Evolutionary conservation across 306 rosid species (phyloP).

Genomic region (Rosa persica): DNA sequence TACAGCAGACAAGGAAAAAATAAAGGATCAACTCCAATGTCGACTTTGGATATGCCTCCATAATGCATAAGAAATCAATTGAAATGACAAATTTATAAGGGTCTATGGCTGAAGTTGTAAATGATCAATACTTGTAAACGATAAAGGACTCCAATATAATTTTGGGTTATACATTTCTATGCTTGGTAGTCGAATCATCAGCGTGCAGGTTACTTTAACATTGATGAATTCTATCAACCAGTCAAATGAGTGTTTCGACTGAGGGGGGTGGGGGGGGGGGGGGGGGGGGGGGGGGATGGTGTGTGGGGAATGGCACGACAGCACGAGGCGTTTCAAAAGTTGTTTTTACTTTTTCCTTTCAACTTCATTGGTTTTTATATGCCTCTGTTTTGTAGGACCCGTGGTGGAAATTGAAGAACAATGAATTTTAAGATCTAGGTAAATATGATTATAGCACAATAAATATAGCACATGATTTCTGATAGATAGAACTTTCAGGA

Average conservation of each 20-base stretch:
- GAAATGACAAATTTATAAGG: neutral
- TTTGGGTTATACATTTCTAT: neutral
- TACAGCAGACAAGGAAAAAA: conserved; percentile 2
- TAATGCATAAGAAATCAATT: neutral
- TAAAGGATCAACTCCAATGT: neutral
- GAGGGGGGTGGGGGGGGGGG: no score
- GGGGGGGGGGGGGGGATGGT: no score
- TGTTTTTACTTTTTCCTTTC: neutral
- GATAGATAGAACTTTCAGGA: neutral
- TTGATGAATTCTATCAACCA: neutral
- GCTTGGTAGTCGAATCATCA: neutral
- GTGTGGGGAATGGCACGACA: no score
- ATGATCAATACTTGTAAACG: neutral
- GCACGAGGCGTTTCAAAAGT: neutral
- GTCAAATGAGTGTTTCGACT: neutral
- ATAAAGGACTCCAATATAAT: neutral
- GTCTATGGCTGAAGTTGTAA: neutral
- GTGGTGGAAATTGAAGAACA: neutral
- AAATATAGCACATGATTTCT: neutral
- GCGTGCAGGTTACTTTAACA: neutral
- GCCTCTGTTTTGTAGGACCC: neutral
- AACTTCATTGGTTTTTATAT: neutral
- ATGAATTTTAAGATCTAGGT: neutral
- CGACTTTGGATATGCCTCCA: neutral
- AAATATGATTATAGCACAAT: neutral